Evolutionary conservation across 495 filamentous ascomycete genomes (phyloP), one percentile per base, ranked within the genome.

Genomic region (Aspergillus avenaceus): DNA sequence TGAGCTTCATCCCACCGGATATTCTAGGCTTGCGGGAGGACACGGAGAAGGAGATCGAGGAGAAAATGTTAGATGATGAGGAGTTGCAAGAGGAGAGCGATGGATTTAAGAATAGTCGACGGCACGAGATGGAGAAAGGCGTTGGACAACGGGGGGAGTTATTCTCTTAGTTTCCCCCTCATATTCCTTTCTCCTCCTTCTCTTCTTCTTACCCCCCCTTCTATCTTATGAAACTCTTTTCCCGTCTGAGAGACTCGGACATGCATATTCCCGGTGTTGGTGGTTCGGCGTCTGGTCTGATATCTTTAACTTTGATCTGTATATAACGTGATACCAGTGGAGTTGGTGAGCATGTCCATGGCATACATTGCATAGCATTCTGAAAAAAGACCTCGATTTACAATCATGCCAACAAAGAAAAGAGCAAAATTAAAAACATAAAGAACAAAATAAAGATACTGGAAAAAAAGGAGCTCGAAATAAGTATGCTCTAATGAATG

Each of bases 1-100:
- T 88, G 73, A 78, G 82, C 57, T 75, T 84, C 48, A 87, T 97
- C 45, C 90, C 89, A 52, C 84, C 87, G 6, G 87, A 93, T 63
- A 68, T 95, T 27, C 74, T 81, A 48, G 82, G 77, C 3, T 67
- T 92, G 18, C 75, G 90, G 25, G 87, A 91, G 56, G 85, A 91
- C 31, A 82, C 91, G 1, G 91, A 97, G 62, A 77, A 83, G 50
- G 78, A 87, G 56, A 73, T 95, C 23, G 81, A 82, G 63, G 86
- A 91, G 62, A 83, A 90, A 52, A 74, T 71, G 14, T 79, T 86
- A 27, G 71, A 81, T 58, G 71, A 66, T 59, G 78, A 86, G 25
- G 82, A 84, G 50, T 62, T 63, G 40, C 61, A 56, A 45, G 70
- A 78, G 56, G 75, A 76, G 48, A 54, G 66, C 8, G 58, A 53